Evolutionary conservation across 305 asterid genomes (phyloP), one percentile per base, ranked within the genome.

Genomic region (Ilex paraguariensis): DNA sequence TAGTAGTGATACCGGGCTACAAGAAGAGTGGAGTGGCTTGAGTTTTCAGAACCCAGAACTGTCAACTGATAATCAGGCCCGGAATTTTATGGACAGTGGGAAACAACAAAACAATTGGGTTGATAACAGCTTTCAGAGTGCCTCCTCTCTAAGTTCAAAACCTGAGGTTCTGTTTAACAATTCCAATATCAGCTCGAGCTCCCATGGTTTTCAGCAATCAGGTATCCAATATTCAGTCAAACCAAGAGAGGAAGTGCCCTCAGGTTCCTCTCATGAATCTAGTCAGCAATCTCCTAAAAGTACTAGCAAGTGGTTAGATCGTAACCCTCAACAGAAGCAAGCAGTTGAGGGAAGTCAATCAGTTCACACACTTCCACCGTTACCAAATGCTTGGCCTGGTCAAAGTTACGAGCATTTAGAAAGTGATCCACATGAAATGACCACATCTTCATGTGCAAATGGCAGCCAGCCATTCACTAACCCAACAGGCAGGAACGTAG

Each of bases 21-120:
- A 84, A 71, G 95, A 87, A 70, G 93, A 83, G 68, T 82, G 92
- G 90, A 83, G 84, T 58, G 90, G 88, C 44, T 69, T 85, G 76
- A 87, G 85, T 76, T 78, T 81, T 72, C 95, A 87, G 76, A 84
- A 82, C 52, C 84, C 84, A n/a, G 90, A 85, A 61, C 79, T 72
- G 50, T 75, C 84, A 50, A 69, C 61, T 63, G 90, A 81, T 54
- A 79, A 77, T 56, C 87, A 77, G 44, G 79, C 67, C 15, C 39
- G 78, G 16, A 76, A 73, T 63, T 75, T 70, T 56, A 60, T 74
- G 30, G 73, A 71, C 46, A 62, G 64, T 55, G 81, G 72, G 68
- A 77, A 70, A 63, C 76, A 68, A 60, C 82, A 76, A 50, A 71
- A 66, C 67, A 65, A 73, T 69, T 79, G 88, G 88, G 75, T 70